Percentiles rank a stretch among this genome's conserved stretches.
Conservation (phyloP, 306 rosid species). For the Alnus rubra region DNA sequence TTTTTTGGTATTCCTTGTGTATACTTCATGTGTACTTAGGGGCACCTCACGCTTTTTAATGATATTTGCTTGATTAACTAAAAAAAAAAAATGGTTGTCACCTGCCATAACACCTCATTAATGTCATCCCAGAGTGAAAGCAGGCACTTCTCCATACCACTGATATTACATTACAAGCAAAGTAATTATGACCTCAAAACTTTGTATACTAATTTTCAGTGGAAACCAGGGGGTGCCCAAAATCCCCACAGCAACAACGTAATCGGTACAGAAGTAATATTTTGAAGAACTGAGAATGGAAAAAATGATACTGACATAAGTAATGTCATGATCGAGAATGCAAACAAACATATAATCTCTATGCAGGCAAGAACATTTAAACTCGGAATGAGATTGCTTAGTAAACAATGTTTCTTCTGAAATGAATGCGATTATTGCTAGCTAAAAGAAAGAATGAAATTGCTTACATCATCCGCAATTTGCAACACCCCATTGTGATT, state of each 20-base stretch:
- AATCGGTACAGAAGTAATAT: background rate
- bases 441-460: constrained; percentile 9
- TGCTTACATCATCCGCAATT: constrained; percentile 92
- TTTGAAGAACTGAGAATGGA: background rate
- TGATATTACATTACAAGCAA: constrained; percentile 15
- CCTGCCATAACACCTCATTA: background rate
- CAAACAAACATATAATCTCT: background rate
- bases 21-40: too few relatives aligned
- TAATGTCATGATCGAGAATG: background rate
- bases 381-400: background rate
- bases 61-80: too few relatives aligned
- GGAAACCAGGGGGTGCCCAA: background rate
- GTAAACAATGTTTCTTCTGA: background rate
- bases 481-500: constrained; percentile 65
- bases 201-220: background rate
- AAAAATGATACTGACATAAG: background rate
- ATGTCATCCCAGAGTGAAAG: background rate
- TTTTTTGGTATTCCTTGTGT: too few relatives aligned
- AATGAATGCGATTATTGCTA: background rate
- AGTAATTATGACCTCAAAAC: constrained; percentile 11
- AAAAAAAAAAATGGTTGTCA: background rate
- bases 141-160: background rate
- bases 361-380: background rate
- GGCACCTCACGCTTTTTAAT: too few relatives aligned
- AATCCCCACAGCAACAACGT: background rate